Conservation (phyloP, 139 green algal genomes). For the Chlamydomonas sp. region DNA sequence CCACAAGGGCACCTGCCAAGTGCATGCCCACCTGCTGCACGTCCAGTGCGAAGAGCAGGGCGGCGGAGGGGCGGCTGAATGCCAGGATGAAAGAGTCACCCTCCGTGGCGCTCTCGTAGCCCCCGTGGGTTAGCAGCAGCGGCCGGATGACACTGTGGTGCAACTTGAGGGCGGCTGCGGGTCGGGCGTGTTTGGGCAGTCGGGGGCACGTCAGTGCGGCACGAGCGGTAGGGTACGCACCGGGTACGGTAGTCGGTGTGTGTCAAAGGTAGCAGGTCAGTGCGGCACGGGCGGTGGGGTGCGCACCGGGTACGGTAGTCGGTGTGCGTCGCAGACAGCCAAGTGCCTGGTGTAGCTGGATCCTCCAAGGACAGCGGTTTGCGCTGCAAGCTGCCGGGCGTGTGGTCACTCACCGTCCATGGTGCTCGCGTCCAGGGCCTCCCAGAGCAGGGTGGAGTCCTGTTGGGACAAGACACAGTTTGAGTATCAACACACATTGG, state of each 20-base stretch:
- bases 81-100: constrained; percentile 18
- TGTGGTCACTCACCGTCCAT: constrained; percentile 2
- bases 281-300: too few relatives aligned
- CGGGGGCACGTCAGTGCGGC: too few relatives aligned
- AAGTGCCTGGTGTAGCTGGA: too few relatives aligned
- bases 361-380: too few relatives aligned
- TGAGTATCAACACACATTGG: too few relatives aligned
- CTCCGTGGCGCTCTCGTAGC: constrained; percentile 9
- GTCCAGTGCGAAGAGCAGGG: constrained; percentile 1
- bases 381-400: too few relatives aligned
- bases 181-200: neutral
- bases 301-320: too few relatives aligned
- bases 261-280: too few relatives aligned
- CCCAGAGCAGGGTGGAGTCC: constrained; percentile 21
- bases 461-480: neutral
- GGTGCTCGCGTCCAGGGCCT: neutral
- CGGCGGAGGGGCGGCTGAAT: neutral
- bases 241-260: too few relatives aligned
- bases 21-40: neutral
- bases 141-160: constrained; percentile 14
- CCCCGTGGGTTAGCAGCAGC: neutral
- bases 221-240: too few relatives aligned
- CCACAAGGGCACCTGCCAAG: neutral
- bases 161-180: constrained; percentile 8
- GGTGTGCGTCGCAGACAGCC: too few relatives aligned